Evolutionary conservation across 768 basidiomycete genomes (phyloP).

Genomic region (Lentinula guzmanii): DNA sequence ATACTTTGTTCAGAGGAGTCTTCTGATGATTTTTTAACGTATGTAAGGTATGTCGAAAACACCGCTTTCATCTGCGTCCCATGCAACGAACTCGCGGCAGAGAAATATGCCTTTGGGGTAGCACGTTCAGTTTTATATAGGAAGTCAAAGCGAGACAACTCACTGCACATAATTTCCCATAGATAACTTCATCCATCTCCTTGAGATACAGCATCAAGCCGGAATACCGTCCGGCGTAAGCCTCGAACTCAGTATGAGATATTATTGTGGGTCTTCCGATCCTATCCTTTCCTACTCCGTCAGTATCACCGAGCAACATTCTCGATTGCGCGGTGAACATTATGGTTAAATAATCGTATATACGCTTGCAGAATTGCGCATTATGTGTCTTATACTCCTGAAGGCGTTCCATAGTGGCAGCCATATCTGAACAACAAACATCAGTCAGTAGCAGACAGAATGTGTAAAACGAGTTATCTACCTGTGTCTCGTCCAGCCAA

Average conservation of each 20-base stretch:
- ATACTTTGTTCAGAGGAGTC: constrained; percentile 74
- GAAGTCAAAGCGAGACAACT: constrained; percentile 19
- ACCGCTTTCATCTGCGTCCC: constrained; percentile 73
- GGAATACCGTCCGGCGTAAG: constrained; percentile 80
- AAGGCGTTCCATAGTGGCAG: constrained; percentile 92
- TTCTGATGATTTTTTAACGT: constrained; percentile 61
- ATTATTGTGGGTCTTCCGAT: constrained; percentile 42
- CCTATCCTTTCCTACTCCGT: constrained; percentile 43
- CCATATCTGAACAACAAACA: constrained; percentile 65
- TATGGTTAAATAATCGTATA: constrained; percentile 85
- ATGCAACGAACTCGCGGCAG: constrained; percentile 78
- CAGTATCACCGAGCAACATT: constrained; percentile 56
- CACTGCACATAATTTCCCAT: constrained; percentile 88
- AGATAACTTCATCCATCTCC: constrained; percentile 90
- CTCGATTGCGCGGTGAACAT: constrained; percentile 88
- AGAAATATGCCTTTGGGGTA: constrained; percentile 78
- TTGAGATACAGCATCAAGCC: constrained; percentile 90
- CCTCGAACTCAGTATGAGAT: constrained; percentile 71
- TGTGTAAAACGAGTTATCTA: constrained; percentile 22
- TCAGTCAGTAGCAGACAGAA: background rate
- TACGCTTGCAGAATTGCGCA: constrained; percentile 86
- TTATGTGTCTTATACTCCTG: constrained; percentile 90
- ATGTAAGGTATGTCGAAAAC: constrained; percentile 47
- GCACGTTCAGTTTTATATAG: constrained; percentile 4
- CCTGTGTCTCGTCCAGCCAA: constrained; percentile 88